A percentile compares a stretch with the other conserved stretches of the same genome.
Conservation (phyloP, 1,284 basidiomycete genomes). For the Moniliella sp. region DNA sequence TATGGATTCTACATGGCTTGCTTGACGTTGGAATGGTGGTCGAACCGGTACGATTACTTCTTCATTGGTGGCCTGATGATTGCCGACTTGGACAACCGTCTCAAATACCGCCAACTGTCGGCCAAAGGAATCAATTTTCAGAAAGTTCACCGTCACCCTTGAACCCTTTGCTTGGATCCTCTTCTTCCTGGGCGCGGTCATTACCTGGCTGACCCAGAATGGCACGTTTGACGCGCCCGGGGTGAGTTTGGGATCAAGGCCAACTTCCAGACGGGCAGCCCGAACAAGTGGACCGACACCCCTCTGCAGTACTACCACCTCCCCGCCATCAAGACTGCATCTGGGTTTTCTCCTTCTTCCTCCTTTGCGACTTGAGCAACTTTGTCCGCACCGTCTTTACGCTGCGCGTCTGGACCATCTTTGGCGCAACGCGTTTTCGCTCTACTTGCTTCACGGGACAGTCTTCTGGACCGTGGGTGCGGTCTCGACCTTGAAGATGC, state of each 20-base stretch:
- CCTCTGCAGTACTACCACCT: too few species aligned
- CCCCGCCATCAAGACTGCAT: too few species aligned
- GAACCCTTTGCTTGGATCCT: too few species aligned
- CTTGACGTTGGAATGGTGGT: slow-evolving; percentile 18
- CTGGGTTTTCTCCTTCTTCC: slow-evolving; percentile 11
- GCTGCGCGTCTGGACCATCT: slow-evolving; percentile 13
- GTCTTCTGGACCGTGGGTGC: slow-evolving; percentile 21
- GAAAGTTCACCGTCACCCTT: too few species aligned
- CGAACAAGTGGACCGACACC: too few species aligned
- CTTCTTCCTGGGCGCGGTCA: too few species aligned
- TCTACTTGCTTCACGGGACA: slow-evolving; percentile 21
- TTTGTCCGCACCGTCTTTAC: slow-evolving; percentile 16
- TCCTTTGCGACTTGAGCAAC: slow-evolving; percentile 14
- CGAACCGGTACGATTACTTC: slow-evolving; percentile 20
- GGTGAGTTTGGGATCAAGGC: too few species aligned
- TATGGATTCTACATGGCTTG: slow-evolving; percentile 18
- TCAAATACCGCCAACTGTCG: too few species aligned
- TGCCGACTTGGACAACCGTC: slow-evolving; percentile 18
- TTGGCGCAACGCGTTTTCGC: slow-evolving; percentile 19
- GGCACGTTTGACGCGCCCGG: too few species aligned
- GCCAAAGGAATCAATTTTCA: too few species aligned
- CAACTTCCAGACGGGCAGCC: too few species aligned
- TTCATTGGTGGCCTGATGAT: slow-evolving; percentile 22
- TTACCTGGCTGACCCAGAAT: too few species aligned
- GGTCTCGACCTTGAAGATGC: slow-evolving; percentile 13